These are phyloP conservation scores for Adenanthera pavonina DNA, from an alignment of 306 rosid genomes.

Conservation along the genomic window DNA sequence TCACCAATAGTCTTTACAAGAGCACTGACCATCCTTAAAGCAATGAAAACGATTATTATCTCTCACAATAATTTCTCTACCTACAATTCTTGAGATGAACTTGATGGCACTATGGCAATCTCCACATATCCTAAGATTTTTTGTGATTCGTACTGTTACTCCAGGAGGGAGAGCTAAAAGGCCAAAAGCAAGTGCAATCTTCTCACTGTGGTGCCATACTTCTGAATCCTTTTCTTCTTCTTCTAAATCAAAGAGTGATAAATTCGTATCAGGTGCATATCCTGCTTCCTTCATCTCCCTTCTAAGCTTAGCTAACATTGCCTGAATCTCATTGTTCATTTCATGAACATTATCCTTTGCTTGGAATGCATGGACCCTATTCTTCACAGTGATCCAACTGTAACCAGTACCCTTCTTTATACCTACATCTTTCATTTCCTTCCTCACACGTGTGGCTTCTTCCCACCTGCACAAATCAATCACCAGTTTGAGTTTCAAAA, in stretches of 20 bases:
- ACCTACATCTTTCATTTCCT: conserved; percentile 80
- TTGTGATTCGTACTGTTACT: conserved; percentile 68
- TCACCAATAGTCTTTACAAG: conserved; percentile 81
- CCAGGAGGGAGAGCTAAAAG: conserved; percentile 74
- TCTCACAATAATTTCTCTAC: conserved; percentile 71
- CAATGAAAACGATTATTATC: conserved; percentile 76
- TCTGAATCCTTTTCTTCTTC: conserved; percentile 81
- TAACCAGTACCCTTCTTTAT: conserved; percentile 75
- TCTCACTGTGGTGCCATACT: conserved; percentile 85
- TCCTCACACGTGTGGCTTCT: conserved; percentile 80
- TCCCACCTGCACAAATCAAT: conserved; percentile 76
- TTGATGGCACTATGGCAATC: conserved; percentile 61
- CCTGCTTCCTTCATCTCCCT: conserved; percentile 72
- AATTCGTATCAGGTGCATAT: conserved; percentile 64
- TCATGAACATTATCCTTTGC: conserved; percentile 79
- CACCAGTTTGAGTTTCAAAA: conserved; percentile 17
- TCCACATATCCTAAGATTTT: conserved; percentile 64
- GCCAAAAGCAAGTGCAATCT: conserved; percentile 81
- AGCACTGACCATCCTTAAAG: conserved; percentile 64
- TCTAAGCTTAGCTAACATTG: conserved; percentile 62
- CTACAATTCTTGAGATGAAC: conserved; percentile 65
- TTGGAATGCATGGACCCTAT: conserved; percentile 68
- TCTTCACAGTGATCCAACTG: conserved; percentile 83
- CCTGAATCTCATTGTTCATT: conserved; percentile 70
- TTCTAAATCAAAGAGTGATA: conserved; percentile 75